Evolutionary conservation across 2,329 filamentous ascomycete genomes (phyloP).

Genomic region (Botrytis squamosa): DNA sequence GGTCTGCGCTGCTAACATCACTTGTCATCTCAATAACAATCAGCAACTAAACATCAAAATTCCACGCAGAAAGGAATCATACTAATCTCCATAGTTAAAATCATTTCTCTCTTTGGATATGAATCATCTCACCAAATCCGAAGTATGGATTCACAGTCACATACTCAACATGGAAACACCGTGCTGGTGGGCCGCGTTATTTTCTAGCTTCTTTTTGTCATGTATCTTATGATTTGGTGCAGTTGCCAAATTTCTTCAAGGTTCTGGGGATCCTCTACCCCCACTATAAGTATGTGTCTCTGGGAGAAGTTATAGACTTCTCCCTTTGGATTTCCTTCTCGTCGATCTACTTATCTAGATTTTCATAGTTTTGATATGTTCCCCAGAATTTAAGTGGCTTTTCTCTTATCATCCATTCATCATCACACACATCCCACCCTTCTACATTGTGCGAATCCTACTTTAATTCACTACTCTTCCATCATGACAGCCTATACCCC

Average conservation of each 20-base stretch:
- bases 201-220: neutral
- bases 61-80: neutral
- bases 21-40: neutral
- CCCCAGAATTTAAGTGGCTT: neutral
- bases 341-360: neutral
- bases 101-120: neutral
- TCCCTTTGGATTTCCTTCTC: neutral
- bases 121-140: neutral
- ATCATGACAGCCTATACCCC: conserved; percentile 16
- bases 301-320: neutral
- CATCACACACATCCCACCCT: neutral
- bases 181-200: neutral
- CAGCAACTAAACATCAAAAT: neutral
- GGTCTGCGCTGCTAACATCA: neutral
- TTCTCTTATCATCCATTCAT: neutral
- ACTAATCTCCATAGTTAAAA: too few relatives aligned
- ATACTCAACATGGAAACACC: neutral
- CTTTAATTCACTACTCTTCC: neutral
- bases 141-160: neutral
- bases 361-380: neutral
- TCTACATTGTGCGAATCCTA: neutral
- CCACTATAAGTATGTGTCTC: conserved; percentile 9
- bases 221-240: conserved; percentile 1
- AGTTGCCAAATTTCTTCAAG: conserved; percentile 1
- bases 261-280: conserved; percentile 5